Base-by-base conservation (phyloP, 129 eudicot genomes). In the Centaurea solstitialis region DNA sequence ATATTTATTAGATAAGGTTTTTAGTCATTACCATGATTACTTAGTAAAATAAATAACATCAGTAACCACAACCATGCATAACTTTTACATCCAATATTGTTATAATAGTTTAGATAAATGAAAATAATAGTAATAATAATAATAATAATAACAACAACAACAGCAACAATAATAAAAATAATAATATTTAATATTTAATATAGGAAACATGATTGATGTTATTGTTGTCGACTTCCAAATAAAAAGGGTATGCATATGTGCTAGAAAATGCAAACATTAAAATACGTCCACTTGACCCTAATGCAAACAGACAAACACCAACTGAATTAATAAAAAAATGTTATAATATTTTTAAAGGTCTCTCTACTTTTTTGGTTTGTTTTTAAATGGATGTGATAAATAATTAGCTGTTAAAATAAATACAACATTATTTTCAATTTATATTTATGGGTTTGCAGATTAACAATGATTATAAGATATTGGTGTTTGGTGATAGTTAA, bases 131-230 rank as follows among this genome's bases (percentile, higher is more conserved):
- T 30, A 30, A 30, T 30, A 30, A n/a, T n/a, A n/a, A n/a, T n/a
- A n/a, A n/a, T n/a, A n/a, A n/a, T n/a, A n/a, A n/a, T n/a, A n/a
- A n/a, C n/a, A n/a, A n/a, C n/a, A n/a, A n/a, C n/a, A n/a, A n/a
- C n/a, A n/a, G n/a, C n/a, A n/a, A n/a, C n/a, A n/a, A n/a, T n/a
- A n/a, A n/a, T n/a, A n/a, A n/a, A n/a, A n/a, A n/a, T n/a, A n/a
- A n/a, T n/a, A n/a, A n/a, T n/a, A n/a, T n/a, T n/a, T n/a, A n/a
- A n/a, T n/a, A n/a, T 30, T 33, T 33, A 33, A 33, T 33, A 33
- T 3, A 33, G 37, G 68, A 50, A 75, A 57, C 64, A 76, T 76
- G 73, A 76, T 76, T 68, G 39, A 76, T 76, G 72, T 37, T 76
- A 73, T 65, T 76, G 72, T 37, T 76, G 80, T 65, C 80, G 23